A percentile compares a stretch with the other conserved stretches of the same genome.
Conservation (phyloP, 331 rosid species). For the Quercus phellos region DNA sequence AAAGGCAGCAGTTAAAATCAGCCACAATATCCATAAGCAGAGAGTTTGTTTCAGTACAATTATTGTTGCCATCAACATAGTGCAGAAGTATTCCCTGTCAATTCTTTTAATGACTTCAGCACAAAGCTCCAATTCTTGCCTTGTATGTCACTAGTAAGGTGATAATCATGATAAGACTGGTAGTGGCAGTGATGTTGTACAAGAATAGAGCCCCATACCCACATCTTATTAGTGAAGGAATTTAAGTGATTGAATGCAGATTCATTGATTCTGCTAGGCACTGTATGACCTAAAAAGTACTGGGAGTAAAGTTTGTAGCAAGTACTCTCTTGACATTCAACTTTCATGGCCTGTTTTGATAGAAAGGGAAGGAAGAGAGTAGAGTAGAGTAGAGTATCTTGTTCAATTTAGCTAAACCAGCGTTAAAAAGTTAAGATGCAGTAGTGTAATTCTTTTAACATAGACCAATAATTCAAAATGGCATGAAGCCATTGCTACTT, state of each 20-base stretch:
- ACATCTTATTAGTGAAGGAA: slow-evolving; percentile 3
- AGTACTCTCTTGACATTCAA: not conserved
- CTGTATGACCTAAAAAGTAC: not conserved
- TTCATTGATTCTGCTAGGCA: slow-evolving; percentile 2
- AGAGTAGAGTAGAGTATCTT: too few species aligned
- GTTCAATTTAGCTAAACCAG: too few species aligned
- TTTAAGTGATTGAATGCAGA: slow-evolving; percentile 8
- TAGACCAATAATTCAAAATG: too few species aligned
- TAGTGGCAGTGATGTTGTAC: not conserved
- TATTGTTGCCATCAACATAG: not conserved
- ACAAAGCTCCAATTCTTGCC: not conserved
- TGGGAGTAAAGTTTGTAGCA: not conserved
- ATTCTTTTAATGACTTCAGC: not conserved
- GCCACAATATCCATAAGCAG: not conserved
- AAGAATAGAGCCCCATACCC: not conserved
- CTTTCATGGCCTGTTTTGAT: not conserved
- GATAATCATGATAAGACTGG: not conserved
- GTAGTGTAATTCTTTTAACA: too few species aligned
- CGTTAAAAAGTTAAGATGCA: too few species aligned
- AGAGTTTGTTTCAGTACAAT: too few species aligned
- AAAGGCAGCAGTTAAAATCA: not conserved
- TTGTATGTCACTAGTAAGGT: not conserved
- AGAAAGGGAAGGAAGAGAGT: too few species aligned
- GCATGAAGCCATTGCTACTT: too few species aligned
- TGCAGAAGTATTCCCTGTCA: not conserved